phyloP scores from a whole-genome alignment of 805 yeast species.

The Candida endomychidarum region DNA sequence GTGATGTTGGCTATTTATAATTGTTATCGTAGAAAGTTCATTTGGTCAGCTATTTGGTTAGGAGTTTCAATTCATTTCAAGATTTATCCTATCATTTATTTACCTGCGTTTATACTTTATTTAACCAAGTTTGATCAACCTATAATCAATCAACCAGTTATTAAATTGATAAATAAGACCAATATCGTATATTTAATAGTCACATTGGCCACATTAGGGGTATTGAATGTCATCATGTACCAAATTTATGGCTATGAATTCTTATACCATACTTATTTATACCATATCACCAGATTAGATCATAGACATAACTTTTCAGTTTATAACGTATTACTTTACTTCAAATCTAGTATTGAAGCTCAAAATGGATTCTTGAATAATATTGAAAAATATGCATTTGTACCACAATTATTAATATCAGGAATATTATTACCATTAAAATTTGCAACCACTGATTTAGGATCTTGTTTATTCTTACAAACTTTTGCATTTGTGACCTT shows the following conservation, averaged over 20 bases:
- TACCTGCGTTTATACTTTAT: constrained; percentile 65
- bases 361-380: constrained; percentile 17
- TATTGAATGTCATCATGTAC: constrained; percentile 62
- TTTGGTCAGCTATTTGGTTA: constrained; percentile 45
- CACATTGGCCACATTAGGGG: constrained; percentile 43
- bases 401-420: constrained; percentile 75
- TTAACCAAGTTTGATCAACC: constrained; percentile 28
- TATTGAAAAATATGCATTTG: constrained; percentile 66
- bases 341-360: constrained; percentile 43
- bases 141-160: constrained; percentile 24
- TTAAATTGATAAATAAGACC: constrained; percentile 39
- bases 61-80: constrained; percentile 88
- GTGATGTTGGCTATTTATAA: constrained; percentile 58
- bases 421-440: constrained; percentile 56
- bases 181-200: constrained; percentile 31
- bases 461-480: constrained; percentile 38
- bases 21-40: constrained; percentile 30
- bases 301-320: constrained; percentile 94
- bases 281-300: constrained; percentile 80
- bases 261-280: constrained; percentile 72
- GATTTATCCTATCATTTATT: constrained; percentile 85
- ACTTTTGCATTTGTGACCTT: constrained; percentile 46
- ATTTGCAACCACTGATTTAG: constrained; percentile 31
- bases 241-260: constrained; percentile 70
- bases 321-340: constrained; percentile 73